These are phyloP conservation scores for Rhizophlyctis rosea DNA, from an alignment of 192 early-diverging fungal genomes.

Conservation along the genomic window DNA sequence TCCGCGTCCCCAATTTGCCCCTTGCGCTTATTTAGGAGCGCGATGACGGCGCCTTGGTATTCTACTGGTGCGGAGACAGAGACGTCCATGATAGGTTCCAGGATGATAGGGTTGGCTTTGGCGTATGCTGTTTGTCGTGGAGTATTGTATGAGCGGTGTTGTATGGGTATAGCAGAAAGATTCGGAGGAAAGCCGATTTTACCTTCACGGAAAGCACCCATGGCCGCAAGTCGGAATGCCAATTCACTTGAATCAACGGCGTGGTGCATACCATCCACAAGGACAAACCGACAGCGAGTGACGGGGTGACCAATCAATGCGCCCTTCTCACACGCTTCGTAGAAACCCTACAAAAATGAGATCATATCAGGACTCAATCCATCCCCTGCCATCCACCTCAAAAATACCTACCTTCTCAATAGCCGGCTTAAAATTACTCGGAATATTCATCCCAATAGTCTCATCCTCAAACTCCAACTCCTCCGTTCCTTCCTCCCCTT, in stretches of 20 bases:
- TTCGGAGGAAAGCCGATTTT: neutral
- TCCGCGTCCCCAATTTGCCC: conserved; percentile 92
- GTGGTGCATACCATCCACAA: conserved; percentile 89
- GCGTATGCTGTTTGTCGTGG: conserved; percentile 71
- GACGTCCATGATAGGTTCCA: conserved; percentile 98
- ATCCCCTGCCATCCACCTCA: neutral
- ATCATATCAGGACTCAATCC: neutral
- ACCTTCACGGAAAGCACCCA: conserved; percentile 82
- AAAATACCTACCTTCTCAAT: conserved; percentile 71
- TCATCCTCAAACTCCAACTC: conserved; percentile 73
- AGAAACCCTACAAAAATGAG: conserved; percentile 59
- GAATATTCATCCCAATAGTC: conserved; percentile 93
- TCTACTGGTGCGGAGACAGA: conserved; percentile 84
- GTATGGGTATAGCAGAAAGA: neutral
- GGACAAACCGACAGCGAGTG: conserved; percentile 79
- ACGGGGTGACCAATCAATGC: conserved; percentile 88
- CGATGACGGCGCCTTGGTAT: conserved; percentile 88
- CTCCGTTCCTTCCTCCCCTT: conserved; percentile 56
- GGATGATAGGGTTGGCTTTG: conserved; percentile 74
- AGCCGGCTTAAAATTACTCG: conserved; percentile 86
- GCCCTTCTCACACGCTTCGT: conserved; percentile 86
- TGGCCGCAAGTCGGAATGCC: conserved; percentile 88
- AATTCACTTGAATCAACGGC: conserved; percentile 94
- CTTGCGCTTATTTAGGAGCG: conserved; percentile 94
- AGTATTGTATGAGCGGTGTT: too few relatives aligned